Percentiles rank a stretch among this genome's conserved stretches.
These are phyloP conservation scores for Climacium dendroides DNA, from an alignment of 225 moss, liverwort and hornwort species.

Conservation along the genomic window DNA sequence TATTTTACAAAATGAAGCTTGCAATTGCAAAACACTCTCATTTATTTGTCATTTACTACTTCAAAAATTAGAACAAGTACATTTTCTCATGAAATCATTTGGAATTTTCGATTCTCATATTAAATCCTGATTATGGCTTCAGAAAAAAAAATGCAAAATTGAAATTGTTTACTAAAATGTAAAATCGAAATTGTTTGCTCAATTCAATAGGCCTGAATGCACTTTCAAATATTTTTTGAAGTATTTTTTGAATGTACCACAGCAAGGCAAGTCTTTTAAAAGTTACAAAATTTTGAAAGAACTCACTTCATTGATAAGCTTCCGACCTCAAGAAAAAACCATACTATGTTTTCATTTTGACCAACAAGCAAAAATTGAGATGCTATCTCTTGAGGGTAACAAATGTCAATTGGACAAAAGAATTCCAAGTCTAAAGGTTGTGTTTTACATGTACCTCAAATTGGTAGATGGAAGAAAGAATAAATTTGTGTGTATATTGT, in stretches of 20 bases:
- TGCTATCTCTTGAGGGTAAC: background rate
- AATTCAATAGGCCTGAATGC: no score
- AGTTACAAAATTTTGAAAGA: background rate
- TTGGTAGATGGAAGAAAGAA: rapidly evolving
- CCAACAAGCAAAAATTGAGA: no score
- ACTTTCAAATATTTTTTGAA: background rate
- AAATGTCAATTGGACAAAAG: no score
- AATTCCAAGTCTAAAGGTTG: background rate
- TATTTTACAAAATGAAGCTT: background rate
- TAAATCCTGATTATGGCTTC: no score
- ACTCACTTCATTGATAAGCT: no score
- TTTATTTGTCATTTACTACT: background rate
- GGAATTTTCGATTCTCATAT: background rate
- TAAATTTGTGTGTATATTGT: background rate
- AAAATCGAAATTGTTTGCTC: no score
- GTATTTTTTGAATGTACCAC: background rate
- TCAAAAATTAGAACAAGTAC: background rate
- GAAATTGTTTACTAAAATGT: no score
- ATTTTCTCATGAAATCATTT: background rate
- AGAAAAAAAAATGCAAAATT: no score
- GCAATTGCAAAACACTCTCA: background rate
- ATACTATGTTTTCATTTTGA: background rate
- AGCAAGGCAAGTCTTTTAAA: background rate
- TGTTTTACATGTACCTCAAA: background rate
- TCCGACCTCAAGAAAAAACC: no score